Evolutionary conservation across 192 early-diverging fungal genomes (phyloP).

Genomic region (Fimicolochytrium jonesii): DNA sequence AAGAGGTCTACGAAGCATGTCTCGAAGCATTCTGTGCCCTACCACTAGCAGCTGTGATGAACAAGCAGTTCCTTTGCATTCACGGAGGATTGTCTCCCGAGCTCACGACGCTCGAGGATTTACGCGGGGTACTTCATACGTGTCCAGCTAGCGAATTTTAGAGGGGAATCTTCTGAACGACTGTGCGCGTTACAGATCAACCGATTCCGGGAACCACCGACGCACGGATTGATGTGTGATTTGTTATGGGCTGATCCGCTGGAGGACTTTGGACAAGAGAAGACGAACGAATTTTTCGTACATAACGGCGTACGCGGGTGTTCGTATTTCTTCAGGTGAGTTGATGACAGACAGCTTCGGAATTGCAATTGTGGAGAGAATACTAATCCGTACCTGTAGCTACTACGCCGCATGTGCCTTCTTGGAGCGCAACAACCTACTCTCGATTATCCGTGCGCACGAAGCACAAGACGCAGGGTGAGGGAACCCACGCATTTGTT

Average conservation of each 20-base stretch:
- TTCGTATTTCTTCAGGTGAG: slow-evolving; percentile 87
- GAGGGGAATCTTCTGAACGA: not conserved
- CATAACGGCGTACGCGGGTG: slow-evolving; percentile 94
- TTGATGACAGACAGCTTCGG: too few species aligned
- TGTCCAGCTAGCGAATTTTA: not conserved
- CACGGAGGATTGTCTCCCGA: slow-evolving; percentile 95
- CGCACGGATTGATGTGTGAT: slow-evolving; percentile 94
- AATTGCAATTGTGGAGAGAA: not conserved
- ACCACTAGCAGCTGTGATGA: slow-evolving; percentile 90
- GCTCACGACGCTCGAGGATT: slow-evolving; percentile 84
- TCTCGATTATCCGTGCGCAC: slow-evolving; percentile 95
- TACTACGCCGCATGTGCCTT: slow-evolving; percentile 91
- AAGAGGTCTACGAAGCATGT: slow-evolving; percentile 85
- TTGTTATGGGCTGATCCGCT: slow-evolving; percentile 92
- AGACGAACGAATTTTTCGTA: slow-evolving; percentile 79
- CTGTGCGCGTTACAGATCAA: slow-evolving; percentile 61
- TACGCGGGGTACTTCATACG: slow-evolving; percentile 49
- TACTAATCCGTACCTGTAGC: slow-evolving; percentile 32
- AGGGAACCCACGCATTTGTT: slow-evolving; percentile 15
- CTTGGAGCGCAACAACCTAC: slow-evolving; percentile 87
- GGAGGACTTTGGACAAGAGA: slow-evolving; percentile 96
- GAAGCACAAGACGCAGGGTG: slow-evolving; percentile 95
- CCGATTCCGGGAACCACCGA: slow-evolving; percentile 89
- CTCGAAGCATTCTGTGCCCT: slow-evolving; percentile 88
- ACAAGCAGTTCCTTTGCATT: slow-evolving; percentile 93